phyloP scores from a whole-genome alignment of 345 rosid species.

The Eucalyptus curtisii region DNA sequence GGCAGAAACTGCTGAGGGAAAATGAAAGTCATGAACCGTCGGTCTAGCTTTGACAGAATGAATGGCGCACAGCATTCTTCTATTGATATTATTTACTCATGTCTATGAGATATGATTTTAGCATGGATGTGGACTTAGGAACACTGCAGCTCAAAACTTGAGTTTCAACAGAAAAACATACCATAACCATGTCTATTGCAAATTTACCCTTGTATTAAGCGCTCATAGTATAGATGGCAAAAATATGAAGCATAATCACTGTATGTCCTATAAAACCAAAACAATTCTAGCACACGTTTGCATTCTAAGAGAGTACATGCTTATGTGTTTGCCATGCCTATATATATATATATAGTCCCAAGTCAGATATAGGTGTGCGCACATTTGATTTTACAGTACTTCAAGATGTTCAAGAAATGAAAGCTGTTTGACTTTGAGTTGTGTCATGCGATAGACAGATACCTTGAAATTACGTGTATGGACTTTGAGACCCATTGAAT shows the following conservation, averaged over 20 bases:
- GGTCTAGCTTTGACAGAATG: neutral
- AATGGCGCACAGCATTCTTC: neutral
- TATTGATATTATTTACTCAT: neutral
- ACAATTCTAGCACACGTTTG: neutral
- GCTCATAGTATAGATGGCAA: neutral
- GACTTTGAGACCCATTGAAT: conserved; percentile 49
- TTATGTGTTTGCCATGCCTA: neutral
- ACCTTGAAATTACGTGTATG: conserved; percentile 79
- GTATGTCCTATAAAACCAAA: neutral
- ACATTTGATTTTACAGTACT: neutral
- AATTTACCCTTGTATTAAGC: neutral
- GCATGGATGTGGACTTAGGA: neutral
- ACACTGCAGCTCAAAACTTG: neutral
- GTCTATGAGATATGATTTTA: neutral
- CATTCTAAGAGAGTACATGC: neutral
- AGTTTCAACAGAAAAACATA: neutral
- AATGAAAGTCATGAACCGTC: neutral
- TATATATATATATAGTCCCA: neutral
- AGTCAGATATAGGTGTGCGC: neutral
- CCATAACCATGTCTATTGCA: neutral
- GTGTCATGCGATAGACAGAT: neutral
- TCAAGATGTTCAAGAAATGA: neutral
- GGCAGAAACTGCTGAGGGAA: neutral
- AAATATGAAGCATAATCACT: neutral
- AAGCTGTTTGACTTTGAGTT: neutral